These are phyloP conservation scores for Tolypocladium paradoxum DNA, from an alignment of 2,329 filamentous ascomycete genomes.

Conservation along the genomic window DNA sequence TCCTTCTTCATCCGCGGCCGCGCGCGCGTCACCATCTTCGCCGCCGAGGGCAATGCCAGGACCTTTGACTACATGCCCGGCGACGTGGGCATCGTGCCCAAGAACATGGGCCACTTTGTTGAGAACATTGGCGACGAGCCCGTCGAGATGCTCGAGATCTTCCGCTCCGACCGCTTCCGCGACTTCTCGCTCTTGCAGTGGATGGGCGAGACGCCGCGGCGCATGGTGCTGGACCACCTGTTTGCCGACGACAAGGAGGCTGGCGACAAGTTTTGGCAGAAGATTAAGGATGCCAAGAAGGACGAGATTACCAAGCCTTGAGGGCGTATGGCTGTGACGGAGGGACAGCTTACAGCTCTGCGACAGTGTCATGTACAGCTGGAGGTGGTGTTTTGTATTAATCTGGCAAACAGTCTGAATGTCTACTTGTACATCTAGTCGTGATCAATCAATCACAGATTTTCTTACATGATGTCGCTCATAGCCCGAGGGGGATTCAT, in stretches of 20 bases:
- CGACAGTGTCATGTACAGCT: background rate
- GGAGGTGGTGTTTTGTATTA: background rate
- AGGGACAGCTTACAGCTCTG: background rate
- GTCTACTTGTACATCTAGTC: background rate
- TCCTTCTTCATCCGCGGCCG: conserved; percentile 66
- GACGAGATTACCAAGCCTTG: conserved; percentile 29
- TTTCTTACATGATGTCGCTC: no score
- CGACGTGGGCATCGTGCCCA: conserved; percentile 67
- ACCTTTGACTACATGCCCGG: conserved; percentile 69
- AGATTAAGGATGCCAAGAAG: conserved; percentile 51
- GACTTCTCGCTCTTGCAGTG: conserved; percentile 68
- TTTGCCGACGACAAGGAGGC: conserved; percentile 51
- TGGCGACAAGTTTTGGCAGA: conserved; percentile 50
- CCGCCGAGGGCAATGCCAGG: conserved; percentile 53
- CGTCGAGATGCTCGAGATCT: conserved; percentile 66
- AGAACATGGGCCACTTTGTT: conserved; percentile 71
- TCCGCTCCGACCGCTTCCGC: conserved; percentile 59
- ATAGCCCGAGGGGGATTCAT: no score
- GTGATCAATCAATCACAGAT: background rate
- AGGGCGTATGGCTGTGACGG: background rate
- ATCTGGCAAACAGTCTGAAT: background rate
- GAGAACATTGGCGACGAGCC: conserved; percentile 72
- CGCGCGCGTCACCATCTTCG: conserved; percentile 66
- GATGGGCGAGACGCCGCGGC: conserved; percentile 60
- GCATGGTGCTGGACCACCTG: conserved; percentile 54